phyloP scores from a whole-genome alignment of 257 asterid species.

The Solanum tarijense region DNA sequence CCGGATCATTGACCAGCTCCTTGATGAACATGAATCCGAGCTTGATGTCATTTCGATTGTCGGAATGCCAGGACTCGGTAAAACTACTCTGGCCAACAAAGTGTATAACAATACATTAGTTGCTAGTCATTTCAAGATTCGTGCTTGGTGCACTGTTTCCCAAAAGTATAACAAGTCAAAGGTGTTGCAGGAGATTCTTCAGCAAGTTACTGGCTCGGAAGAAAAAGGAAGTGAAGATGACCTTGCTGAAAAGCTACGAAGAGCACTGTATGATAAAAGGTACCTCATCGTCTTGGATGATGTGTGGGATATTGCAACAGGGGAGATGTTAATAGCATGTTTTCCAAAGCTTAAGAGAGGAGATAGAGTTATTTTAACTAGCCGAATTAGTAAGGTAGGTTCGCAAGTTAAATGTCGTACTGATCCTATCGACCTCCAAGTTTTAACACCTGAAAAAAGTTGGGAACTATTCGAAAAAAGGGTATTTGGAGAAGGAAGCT shows the following conservation, averaged over 20 bases:
- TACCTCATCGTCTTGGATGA: not conserved
- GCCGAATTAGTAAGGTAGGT: not conserved
- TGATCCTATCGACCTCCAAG: accelerated
- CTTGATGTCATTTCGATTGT: not conserved
- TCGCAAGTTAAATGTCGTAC: accelerated
- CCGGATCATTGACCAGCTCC: not conserved
- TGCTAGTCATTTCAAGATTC: not conserved
- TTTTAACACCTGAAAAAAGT: not conserved
- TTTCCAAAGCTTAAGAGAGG: not conserved
- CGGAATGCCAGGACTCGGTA: not conserved
- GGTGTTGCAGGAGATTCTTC: not conserved
- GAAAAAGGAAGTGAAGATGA: not conserved
- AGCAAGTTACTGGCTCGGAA: not conserved
- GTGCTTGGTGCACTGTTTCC: not conserved
- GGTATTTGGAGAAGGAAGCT: not conserved
- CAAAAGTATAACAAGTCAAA: not conserved
- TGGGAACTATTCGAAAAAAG: not conserved
- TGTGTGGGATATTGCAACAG: not conserved
- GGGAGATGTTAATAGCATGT: not conserved
- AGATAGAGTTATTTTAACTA: not conserved
- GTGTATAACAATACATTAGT: not conserved
- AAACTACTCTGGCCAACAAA: not conserved
- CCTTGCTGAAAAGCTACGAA: not conserved
- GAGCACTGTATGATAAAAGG: not conserved
- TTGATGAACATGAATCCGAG: not conserved